Conservation (phyloP, 2,329 filamentous ascomycete species). For the Parastagonospora nodorum region DNA sequence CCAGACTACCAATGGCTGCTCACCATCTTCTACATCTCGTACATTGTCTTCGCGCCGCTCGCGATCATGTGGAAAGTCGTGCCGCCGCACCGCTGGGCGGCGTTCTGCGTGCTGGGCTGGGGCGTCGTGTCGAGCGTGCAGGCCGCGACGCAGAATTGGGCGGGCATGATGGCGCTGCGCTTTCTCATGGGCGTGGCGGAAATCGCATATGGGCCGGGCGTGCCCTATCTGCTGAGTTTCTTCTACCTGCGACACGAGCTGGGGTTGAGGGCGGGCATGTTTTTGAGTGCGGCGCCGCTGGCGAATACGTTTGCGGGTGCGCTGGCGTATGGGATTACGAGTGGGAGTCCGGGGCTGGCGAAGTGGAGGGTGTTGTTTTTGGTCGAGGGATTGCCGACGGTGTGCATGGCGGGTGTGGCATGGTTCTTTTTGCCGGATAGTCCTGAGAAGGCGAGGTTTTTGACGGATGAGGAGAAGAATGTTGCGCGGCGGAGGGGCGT, state of each 20-base stretch:
- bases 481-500: slow-evolving; percentile 38
- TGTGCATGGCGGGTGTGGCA: slow-evolving; percentile 48
- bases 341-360: slow-evolving; percentile 59
- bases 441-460: slow-evolving; percentile 49
- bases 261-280: slow-evolving; percentile 62
- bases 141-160: slow-evolving; percentile 36
- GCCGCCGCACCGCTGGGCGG: slow-evolving; percentile 44
- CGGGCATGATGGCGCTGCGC: slow-evolving; percentile 40
- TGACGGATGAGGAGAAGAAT: slow-evolving; percentile 49
- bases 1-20: slow-evolving; percentile 42
- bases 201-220: slow-evolving; percentile 50
- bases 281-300: slow-evolving; percentile 63
- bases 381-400: slow-evolving; percentile 51
- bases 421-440: slow-evolving; percentile 53
- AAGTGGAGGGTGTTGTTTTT: slow-evolving; percentile 66
- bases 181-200: slow-evolving; percentile 50
- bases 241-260: slow-evolving; percentile 65
- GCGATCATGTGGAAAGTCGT: slow-evolving; percentile 46
- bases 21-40: slow-evolving; percentile 47
- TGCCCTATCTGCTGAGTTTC: slow-evolving; percentile 60
- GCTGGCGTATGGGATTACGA: slow-evolving; percentile 61
- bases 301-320: slow-evolving; percentile 80
- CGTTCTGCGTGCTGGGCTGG: slow-evolving; percentile 43
- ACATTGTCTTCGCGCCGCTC: slow-evolving; percentile 45
- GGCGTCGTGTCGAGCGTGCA: slow-evolving; percentile 41